Percentiles rank a stretch among this genome's conserved stretches.
These are phyloP conservation scores for Bipolaris oryzae DNA, from an alignment of 2,329 filamentous ascomycete genomes.

Conservation along the genomic window DNA sequence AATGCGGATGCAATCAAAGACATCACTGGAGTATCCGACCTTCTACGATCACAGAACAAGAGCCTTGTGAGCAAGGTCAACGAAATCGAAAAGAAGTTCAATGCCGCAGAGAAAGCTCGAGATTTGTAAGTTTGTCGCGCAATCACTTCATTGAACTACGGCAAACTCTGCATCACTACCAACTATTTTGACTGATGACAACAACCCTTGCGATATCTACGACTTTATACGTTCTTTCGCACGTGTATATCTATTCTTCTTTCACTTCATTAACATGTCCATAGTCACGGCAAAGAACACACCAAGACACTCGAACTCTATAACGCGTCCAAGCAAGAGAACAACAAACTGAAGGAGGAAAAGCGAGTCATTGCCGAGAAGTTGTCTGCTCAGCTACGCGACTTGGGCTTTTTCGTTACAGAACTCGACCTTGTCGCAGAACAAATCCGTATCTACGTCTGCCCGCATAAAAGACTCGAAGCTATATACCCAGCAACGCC, in stretches of 20 bases:
- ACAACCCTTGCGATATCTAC: too few species aligned
- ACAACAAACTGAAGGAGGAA: background rate
- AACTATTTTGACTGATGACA: too few species aligned
- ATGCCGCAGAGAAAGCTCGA: background rate
- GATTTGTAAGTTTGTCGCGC: slow-evolving; percentile 1
- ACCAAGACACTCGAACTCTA: background rate
- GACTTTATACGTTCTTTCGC: too few species aligned
- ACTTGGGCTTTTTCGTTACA: slow-evolving; percentile 6
- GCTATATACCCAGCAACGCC: background rate
- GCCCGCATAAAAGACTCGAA: background rate
- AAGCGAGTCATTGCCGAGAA: background rate
- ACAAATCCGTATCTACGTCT: slow-evolving; percentile 13
- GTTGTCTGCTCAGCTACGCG: background rate
- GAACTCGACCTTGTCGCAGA: slow-evolving; percentile 10
- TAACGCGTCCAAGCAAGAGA: background rate
- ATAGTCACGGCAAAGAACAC: background rate
- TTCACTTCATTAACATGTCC: background rate
- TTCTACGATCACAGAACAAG: background rate
- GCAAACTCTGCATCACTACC: too few species aligned
- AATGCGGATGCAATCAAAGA: background rate
- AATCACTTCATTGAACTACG: background rate
- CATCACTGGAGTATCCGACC: background rate
- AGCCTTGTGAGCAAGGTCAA: background rate
- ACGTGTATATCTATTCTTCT: too few species aligned
- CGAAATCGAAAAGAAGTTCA: background rate